Base-by-base conservation (phyloP, 192 early-diverging fungal genomes). In the Umbelopsis ramanniana region DNA sequence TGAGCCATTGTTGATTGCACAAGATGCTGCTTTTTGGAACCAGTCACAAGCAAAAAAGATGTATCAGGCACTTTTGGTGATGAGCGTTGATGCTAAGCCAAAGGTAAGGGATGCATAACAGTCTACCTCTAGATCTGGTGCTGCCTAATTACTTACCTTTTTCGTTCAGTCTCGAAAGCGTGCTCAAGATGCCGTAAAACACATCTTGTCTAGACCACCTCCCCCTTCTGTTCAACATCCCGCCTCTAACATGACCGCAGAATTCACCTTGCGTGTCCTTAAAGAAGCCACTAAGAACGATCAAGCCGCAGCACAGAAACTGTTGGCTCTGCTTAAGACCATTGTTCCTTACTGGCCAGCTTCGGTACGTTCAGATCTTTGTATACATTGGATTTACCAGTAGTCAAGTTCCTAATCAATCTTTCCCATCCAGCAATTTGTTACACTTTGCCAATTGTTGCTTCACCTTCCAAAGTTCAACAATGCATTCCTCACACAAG, bases 21-120 rank as follows among this genome's bases (percentile, higher is more conserved):
- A 94, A 79, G 96, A 97, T 70, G 84, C 76, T 23, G 78, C 81
- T 17, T 79, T 83, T 40, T 99, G 96, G 96, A 71, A 73, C 29
- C 85, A 91, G 71, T 81, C 87, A 38, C 78, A 82, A 5, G 85
- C 87, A 5, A 91, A 92, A 78, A 90, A 90, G 72, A 80, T 87
- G 7, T 89, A 90, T 72, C 89, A 92, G 68, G 84, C 88, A 33
- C 79, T 99, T 52, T 81, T 98, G 29, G 78, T 90, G 46, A 88
- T 96, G 55, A 86, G 92, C 29, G 82, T 92, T 7, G 95, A 99
- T 72, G 83, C 80, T 53, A 87, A 95, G 57, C 94, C 97, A 38
- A 97, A 94, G 84, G 89, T 96, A 53, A 21, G 24, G 14, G 37
- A 53, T 22, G 11, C 19, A 45, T 29, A 52, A 2, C 26, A 7